Evolutionary conservation across 345 rosid species (phyloP).

Genomic region (Litchi chinensis): DNA sequence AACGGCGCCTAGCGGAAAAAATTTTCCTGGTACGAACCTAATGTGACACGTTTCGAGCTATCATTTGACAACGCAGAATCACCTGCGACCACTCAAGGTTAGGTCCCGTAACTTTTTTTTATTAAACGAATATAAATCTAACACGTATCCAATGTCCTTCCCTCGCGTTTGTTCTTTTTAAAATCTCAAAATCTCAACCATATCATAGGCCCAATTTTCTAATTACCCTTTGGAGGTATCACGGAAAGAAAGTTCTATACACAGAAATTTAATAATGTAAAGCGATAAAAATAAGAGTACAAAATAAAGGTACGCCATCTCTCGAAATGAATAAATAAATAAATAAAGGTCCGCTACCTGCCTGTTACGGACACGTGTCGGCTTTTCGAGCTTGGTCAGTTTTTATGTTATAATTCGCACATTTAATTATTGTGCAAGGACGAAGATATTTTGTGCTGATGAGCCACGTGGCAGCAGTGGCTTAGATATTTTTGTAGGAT

Average conservation of each 20-base stretch:
- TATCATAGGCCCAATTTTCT: neutral
- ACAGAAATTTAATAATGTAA: neutral
- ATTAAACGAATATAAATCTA: neutral
- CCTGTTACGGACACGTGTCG: slow-evolving; percentile 11
- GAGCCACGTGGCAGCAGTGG: slow-evolving; percentile 5
- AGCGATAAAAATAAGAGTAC: neutral
- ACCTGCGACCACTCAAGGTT: neutral
- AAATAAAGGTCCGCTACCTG: neutral
- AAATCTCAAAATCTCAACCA: neutral
- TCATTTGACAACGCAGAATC: slow-evolving; percentile 5
- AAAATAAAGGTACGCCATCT: neutral
- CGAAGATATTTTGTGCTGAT: slow-evolving; percentile 20
- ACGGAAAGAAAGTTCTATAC: slow-evolving; percentile 1
- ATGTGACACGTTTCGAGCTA: slow-evolving; percentile 3
- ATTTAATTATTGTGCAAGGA: neutral
- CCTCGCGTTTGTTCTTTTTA: neutral
- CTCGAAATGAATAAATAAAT: neutral
- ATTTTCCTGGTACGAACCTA: neutral
- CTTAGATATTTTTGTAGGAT: slow-evolving; percentile 16
- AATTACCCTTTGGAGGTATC: neutral
- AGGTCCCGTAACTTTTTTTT: neutral
- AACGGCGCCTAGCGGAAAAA: neutral
- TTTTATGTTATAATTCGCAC: neutral
- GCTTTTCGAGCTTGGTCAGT: neutral
- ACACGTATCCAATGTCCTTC: neutral